These are phyloP conservation scores for Carpinus fangiana DNA, from an alignment of 306 rosid species.

Conservation along the genomic window DNA sequence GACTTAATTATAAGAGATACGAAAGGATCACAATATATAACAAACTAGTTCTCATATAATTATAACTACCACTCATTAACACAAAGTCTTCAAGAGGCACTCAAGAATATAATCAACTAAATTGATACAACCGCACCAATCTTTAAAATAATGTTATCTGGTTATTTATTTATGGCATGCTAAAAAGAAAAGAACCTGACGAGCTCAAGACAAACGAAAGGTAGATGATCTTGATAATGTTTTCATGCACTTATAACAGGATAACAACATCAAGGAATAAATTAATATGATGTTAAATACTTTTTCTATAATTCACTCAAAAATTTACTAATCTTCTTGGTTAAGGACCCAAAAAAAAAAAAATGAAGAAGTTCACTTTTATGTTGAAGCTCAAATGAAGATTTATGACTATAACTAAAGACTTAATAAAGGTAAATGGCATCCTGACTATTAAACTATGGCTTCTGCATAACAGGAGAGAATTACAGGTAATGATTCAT, in stretches of 20 bases:
- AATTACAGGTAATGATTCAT: not conserved
- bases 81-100: not conserved
- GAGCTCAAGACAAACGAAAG: not conserved
- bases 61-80: not conserved
- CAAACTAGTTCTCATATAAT: not conserved
- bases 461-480: not conserved
- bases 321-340: not conserved
- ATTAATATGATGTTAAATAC: not conserved
- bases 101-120: not conserved
- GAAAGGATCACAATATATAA: not conserved
- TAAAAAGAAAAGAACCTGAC: not conserved
- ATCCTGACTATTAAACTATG: not conserved
- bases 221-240: conserved; percentile 1
- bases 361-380: too few relatives aligned
- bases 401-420: too few relatives aligned
- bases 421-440: not conserved
- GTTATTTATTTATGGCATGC: not conserved
- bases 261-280: too few relatives aligned
- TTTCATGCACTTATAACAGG: not conserved
- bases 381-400: too few relatives aligned
- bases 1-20: not conserved
- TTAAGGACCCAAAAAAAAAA: too few relatives aligned
- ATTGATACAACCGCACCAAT: not conserved
- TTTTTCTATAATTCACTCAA: not conserved
- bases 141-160: not conserved